Conservation (phyloP, 208 protist species). For the Leishmania braziliensis region DNA sequence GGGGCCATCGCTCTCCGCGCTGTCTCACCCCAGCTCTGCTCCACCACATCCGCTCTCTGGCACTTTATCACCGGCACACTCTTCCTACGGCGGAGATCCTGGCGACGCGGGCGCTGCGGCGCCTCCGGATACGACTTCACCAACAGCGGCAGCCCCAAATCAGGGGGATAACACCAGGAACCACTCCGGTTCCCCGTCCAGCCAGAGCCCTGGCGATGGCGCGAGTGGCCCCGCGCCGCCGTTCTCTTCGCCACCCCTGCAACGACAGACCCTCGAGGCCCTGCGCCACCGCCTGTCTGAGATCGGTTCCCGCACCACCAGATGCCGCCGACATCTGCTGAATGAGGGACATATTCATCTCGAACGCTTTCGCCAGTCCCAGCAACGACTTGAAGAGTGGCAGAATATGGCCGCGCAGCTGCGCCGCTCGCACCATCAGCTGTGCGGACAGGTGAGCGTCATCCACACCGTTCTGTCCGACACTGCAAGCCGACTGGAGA, state of each 20-base stretch:
- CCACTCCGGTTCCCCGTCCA: not conserved
- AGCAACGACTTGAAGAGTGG: slow-evolving; percentile 65
- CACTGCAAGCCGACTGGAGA: slow-evolving; percentile 37
- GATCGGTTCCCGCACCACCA: slow-evolving; percentile 11
- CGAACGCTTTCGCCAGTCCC: slow-evolving; percentile 42
- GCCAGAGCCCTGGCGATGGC: no score
- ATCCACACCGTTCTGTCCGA: slow-evolving; percentile 37
- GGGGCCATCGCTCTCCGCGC: not conserved
- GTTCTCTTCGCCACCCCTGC: not conserved
- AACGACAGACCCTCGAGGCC: slow-evolving; percentile 15
- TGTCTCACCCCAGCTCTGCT: not conserved
- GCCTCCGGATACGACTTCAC: not conserved
- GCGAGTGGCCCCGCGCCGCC: not conserved
- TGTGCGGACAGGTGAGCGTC: slow-evolving; percentile 35
- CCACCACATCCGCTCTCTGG: not conserved
- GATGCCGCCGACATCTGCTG: slow-evolving; percentile 19
- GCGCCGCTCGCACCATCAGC: slow-evolving; percentile 38
- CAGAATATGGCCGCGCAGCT: slow-evolving; percentile 41
- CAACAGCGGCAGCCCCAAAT: not conserved
- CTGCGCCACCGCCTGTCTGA: slow-evolving; percentile 35
- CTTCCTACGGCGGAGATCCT: not conserved
- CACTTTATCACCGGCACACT: not conserved
- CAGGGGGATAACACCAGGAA: not conserved
- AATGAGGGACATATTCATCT: slow-evolving; percentile 38
- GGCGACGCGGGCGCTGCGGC: not conserved